These are phyloP conservation scores for Lophium mytilinum DNA, from an alignment of 495 filamentous ascomycete species.

Conservation along the genomic window DNA sequence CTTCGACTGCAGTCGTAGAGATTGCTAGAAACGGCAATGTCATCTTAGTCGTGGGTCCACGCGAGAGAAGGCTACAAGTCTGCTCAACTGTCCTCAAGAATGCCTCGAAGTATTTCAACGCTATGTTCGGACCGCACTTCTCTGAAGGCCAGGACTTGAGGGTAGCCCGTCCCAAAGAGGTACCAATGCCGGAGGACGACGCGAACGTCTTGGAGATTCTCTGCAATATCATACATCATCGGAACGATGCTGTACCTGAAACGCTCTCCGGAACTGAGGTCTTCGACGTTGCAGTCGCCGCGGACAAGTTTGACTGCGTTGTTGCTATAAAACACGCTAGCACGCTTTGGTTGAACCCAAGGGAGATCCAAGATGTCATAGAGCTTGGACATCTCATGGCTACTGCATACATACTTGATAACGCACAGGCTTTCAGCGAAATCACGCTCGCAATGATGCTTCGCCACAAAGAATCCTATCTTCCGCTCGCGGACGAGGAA, in stretches of 20 bases:
- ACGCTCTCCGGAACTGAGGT: background rate
- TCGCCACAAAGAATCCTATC: background rate
- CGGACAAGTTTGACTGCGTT: conserved; percentile 13
- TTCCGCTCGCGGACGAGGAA: background rate
- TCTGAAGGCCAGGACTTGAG: conserved; percentile 2
- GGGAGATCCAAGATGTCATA: background rate
- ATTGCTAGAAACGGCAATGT: conserved; percentile 1
- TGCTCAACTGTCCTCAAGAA: background rate
- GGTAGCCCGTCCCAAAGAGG: background rate
- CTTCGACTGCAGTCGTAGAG: background rate
- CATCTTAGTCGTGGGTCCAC: conserved; percentile 1
- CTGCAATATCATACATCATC: conserved; percentile 4
- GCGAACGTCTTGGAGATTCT: conserved; percentile 4
- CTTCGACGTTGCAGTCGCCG: conserved; percentile 6
- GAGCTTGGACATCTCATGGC: conserved; percentile 2
- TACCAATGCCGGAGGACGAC: conserved; percentile 9
- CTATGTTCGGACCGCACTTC: conserved; percentile 3
- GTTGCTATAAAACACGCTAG: background rate
- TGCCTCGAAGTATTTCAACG: background rate
- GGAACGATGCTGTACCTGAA: background rate
- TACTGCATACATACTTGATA: conserved; percentile 6
- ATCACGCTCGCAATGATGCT: conserved; percentile 1
- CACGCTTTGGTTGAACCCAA: background rate
- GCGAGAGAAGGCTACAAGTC: background rate
- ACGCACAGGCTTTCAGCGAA: background rate